A percentile compares a stretch with the other conserved stretches of the same genome.
These are phyloP conservation scores for Diaporthe eres DNA, from an alignment of 2,329 filamentous ascomycete genomes.

Conservation along the genomic window DNA sequence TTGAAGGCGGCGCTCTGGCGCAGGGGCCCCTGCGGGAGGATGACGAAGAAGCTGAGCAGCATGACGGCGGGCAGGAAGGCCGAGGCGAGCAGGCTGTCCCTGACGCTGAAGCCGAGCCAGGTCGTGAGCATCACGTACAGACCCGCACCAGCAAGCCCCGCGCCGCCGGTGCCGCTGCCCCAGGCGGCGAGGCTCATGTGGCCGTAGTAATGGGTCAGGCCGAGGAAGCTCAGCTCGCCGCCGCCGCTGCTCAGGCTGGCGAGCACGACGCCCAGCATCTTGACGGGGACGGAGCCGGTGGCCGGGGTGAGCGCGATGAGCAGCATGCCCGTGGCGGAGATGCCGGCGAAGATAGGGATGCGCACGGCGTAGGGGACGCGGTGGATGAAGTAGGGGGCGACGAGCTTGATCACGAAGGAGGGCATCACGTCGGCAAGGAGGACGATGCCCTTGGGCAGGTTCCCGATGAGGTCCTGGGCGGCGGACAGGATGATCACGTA, in stretches of 20 bases:
- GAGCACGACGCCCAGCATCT: conserved; percentile 86
- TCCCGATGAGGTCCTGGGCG: conserved; percentile 94
- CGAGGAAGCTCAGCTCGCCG: conserved; percentile 92
- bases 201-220: conserved; percentile 94
- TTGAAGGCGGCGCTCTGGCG: conserved; percentile 59
- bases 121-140: conserved; percentile 90
- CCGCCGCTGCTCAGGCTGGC: conserved; percentile 88
- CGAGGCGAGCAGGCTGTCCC: conserved; percentile 80
- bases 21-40: conserved; percentile 80
- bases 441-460: conserved; percentile 90
- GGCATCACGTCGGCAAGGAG: conserved; percentile 94
- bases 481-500: conserved; percentile 97
- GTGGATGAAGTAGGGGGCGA: conserved; percentile 95
- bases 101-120: conserved; percentile 81
- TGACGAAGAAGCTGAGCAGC: conserved; percentile 86
- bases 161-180: conserved; percentile 92
- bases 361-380: conserved; percentile 84
- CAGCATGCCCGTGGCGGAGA: conserved; percentile 90
- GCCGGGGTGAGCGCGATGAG: conserved; percentile 85
- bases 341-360: conserved; percentile 78
- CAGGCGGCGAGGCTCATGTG: conserved; percentile 89
- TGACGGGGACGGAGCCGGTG: conserved; percentile 75
- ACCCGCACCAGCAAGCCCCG: conserved; percentile 88
- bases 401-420: conserved; percentile 88
- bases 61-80: conserved; percentile 86